These are phyloP conservation scores for Hordeum vulgare DNA, from an alignment of 176 grass and related monocot species.

Conservation along the genomic window DNA sequence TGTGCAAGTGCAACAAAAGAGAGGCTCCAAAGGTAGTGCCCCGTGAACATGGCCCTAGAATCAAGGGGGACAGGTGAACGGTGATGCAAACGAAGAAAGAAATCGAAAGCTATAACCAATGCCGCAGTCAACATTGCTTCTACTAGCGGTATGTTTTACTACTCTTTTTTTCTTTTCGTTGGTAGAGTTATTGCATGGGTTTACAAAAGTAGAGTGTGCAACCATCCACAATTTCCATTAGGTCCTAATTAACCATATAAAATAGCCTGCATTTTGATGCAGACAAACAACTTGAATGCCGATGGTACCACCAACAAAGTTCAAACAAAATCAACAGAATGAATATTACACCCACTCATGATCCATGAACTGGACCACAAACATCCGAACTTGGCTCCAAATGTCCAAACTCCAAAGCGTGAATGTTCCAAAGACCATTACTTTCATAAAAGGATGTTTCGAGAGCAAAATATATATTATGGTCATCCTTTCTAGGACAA, in stretches of 20 bases:
- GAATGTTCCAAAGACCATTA: constrained; percentile 22
- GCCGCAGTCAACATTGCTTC: background rate
- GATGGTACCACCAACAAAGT: background rate
- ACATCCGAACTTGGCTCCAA: constrained; percentile 41
- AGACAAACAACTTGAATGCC: background rate
- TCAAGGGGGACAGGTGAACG: constrained; percentile 32
- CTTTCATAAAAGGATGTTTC: constrained; percentile 19
- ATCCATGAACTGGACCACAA: background rate
- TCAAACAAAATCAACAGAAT: background rate
- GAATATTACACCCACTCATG: background rate
- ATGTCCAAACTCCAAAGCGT: constrained; percentile 16
- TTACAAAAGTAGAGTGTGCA: background rate
- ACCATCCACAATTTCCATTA: background rate
- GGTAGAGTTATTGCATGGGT: background rate
- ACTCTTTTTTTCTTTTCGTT: background rate
- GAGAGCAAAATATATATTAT: background rate
- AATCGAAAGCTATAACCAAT: background rate
- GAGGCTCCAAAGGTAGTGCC: constrained; percentile 41
- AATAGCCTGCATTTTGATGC: background rate
- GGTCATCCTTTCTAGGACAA: constrained; percentile 16
- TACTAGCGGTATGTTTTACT: background rate
- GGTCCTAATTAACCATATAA: background rate
- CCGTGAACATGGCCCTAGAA: constrained; percentile 68
- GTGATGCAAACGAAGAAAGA: constrained; percentile 21
- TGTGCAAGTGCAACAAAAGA: constrained; percentile 41